Base-by-base conservation (phyloP, 805 yeast genomes). In the Wickerhamiella vanderwaltii region DNA sequence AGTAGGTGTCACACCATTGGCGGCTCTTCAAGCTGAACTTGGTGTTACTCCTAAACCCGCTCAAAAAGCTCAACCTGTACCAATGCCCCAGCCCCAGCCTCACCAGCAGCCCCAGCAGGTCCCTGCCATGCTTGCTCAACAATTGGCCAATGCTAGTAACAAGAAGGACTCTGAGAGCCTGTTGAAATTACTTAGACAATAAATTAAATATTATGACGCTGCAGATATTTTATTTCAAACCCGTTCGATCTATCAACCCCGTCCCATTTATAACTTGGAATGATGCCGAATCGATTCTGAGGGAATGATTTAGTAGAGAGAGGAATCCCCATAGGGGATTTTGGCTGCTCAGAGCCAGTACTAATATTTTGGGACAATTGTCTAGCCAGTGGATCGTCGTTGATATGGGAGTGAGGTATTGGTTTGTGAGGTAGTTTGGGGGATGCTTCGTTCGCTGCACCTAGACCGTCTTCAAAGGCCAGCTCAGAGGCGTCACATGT, bases 181-280 rank as follows among this genome's bases (percentile, higher is more conserved):
- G 19, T 17, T 37, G 33, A 29, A 37, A 15, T 17, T 37, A 15
- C 40, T 37, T 23, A 28, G 20, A 20, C 23, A 29, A 15, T 28
- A 37, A 15, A 2, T 5, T 18, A 19, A 20, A 16, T 18, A 19
- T 23, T 18, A 16, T 38, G 41, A 2, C 19, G 11, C 13, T 46
- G 65, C 48, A 81, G 67, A 67, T 81, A 70, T 42, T 69, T 64
- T 37, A 62, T 64, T 55, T 87, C 97, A 59, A 81, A 87, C 3
- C 95, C 95, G 55, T 79, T 87, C 0, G 93, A 76, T 45, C 97
- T 63, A 59, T 84, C 87, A 1, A 87, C 77, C 0, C 96, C 96
- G 58, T 83, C 94, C 97, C 97, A 87, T 44, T 83, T 65, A 49
- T 66, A 65, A 0, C 96, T 95, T 0, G 95, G 94, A 4, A 63